A percentile compares a stretch with the other conserved stretches of the same genome.
phyloP scores from a whole-genome alignment of 164 flowering plant species.

The Annona cherimola region DNA sequence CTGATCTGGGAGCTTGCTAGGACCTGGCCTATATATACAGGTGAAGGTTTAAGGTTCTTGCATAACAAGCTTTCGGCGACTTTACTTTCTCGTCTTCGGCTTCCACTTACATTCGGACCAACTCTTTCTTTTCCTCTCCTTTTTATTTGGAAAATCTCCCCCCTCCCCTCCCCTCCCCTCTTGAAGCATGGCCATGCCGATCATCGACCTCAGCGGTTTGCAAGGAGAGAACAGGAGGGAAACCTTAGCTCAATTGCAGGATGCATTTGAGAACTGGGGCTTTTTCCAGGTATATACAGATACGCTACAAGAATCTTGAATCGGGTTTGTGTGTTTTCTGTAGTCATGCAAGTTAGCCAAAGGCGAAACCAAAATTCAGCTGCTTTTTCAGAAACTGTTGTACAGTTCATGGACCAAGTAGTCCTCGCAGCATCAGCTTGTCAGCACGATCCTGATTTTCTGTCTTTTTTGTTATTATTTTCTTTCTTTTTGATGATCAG shows the following conservation, averaged over 20 bases:
- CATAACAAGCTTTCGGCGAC: too few species aligned
- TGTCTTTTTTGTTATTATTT: too few species aligned
- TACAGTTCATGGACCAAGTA: too few species aligned
- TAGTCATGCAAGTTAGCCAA: too few species aligned
- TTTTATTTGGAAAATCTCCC: not conserved
- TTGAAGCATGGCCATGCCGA: not conserved
- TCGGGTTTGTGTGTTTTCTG: not conserved
- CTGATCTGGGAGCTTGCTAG: too few species aligned
- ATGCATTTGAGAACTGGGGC: constrained; percentile 1
- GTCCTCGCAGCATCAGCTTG: too few species aligned
- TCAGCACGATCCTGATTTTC: too few species aligned
- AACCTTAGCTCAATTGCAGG: not conserved
- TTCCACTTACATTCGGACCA: not conserved
- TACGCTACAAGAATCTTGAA: not conserved
- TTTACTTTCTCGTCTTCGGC: not conserved
- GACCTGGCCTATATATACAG: not conserved
- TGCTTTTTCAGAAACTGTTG: too few species aligned
- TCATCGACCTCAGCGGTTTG: not conserved
- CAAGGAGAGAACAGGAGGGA: constrained; percentile 3
- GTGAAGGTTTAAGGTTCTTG: too few species aligned
- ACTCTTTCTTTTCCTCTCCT: not conserved
- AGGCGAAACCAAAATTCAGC: too few species aligned
- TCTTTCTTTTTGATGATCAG: too few species aligned
- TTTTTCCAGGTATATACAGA: constrained; percentile 1
- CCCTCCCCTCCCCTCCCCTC: not conserved